Evolutionary conservation across 306 rosid genomes (phyloP).

Genomic region (Arachis stenosperma): DNA sequence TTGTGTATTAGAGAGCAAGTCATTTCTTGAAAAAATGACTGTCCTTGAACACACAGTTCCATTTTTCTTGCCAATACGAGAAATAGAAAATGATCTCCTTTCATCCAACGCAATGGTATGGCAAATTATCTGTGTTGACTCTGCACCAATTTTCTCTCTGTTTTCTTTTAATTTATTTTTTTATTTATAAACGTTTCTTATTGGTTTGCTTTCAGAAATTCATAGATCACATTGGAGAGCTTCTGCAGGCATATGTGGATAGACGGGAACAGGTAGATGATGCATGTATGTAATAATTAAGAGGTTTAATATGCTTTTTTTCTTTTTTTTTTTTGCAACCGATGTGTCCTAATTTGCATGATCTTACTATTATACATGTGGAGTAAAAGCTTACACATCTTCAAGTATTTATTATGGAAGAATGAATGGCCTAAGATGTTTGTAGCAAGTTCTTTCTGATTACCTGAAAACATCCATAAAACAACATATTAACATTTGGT

Average conservation of each 20-base stretch:
- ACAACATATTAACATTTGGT: not conserved
- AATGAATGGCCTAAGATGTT: conserved; percentile 20
- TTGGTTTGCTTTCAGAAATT: conserved; percentile 73
- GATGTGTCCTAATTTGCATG: conserved; percentile 22
- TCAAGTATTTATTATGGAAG: not conserved
- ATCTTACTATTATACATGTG: conserved; percentile 21
- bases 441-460: conserved; percentile 25
- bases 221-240: conserved; percentile 92
- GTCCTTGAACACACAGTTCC: conserved; percentile 94
- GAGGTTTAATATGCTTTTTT: conserved; percentile 22
- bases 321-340: not conserved
- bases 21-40: conserved; percentile 95
- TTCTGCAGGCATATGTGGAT: conserved; percentile 92
- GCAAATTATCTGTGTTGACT: conserved; percentile 44
- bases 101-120: conserved; percentile 89
- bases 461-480: conserved; percentile 1
- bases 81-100: conserved; percentile 86
- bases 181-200: conserved; percentile 28
- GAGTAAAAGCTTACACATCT: conserved; percentile 13
- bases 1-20: conserved; percentile 94
- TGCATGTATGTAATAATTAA: conserved; percentile 42
- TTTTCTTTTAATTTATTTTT: conserved; percentile 37
- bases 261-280: conserved; percentile 91
- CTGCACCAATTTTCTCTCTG: conserved; percentile 6
- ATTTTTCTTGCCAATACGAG: conserved; percentile 82